A percentile compares a stretch with the other conserved stretches of the same genome.
phyloP scores from a whole-genome alignment of 306 rosid species.

The Arachis stenosperma region DNA sequence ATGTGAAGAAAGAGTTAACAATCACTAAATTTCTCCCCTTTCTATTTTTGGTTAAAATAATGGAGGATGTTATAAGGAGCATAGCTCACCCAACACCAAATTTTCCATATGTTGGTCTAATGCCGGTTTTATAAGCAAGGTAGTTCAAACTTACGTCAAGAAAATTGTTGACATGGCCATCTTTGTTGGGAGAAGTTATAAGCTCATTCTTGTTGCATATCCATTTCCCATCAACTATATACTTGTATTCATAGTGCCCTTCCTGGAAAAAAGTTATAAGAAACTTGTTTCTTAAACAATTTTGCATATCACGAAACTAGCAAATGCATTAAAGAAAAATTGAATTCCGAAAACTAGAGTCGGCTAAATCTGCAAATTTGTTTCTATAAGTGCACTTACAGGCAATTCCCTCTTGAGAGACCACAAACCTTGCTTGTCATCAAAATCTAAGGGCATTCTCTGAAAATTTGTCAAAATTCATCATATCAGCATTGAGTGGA shows the following conservation, averaged over 20 bases:
- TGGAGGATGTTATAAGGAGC: too few relatives aligned
- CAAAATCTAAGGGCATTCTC: conserved; percentile 70
- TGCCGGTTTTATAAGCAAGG: not conserved
- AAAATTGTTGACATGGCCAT: conserved; percentile 87
- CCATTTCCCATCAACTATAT: conserved; percentile 88
- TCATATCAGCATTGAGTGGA: not conserved
- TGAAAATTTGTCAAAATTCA: conserved; percentile 45
- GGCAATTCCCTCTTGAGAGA: conserved; percentile 74
- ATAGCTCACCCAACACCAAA: too few relatives aligned
- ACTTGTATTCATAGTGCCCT: conserved; percentile 95
- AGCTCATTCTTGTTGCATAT: conserved; percentile 53
- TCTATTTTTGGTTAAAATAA: too few relatives aligned
- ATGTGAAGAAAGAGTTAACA: not conserved
- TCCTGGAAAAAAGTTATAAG: conserved; percentile 57
- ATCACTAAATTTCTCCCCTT: not conserved
- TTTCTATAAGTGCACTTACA: conserved; percentile 52
- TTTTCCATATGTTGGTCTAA: too few relatives aligned
- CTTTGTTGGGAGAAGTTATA: conserved; percentile 67
- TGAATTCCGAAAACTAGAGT: not conserved
- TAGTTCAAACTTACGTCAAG: conserved; percentile 59
- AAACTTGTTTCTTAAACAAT: conserved; percentile 23
- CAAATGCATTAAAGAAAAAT: not conserved
- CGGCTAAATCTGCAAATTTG: not conserved
- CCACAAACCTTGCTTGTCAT: conserved; percentile 67
- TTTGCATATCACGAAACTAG: conserved; percentile 23